Evolutionary conservation across 1,284 basidiomycete genomes (phyloP).

Genomic region (Puccinia coronata): DNA sequence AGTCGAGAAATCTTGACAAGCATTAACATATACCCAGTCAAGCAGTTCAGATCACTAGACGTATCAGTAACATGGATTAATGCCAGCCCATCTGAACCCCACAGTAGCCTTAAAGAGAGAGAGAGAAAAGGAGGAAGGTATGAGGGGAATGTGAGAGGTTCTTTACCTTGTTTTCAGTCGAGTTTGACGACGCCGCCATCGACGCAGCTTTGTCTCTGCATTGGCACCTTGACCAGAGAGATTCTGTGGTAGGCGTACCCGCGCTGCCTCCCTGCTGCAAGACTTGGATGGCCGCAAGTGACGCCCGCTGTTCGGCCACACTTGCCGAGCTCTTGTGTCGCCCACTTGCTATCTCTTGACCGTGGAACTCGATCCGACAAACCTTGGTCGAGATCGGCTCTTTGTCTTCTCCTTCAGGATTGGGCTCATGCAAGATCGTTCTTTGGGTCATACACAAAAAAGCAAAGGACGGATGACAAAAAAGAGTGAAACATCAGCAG

Average conservation of each 20-base stretch:
- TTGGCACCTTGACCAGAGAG: conserved; percentile 14
- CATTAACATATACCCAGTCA: background rate
- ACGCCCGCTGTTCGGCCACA: conserved; percentile 44
- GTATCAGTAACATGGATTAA: background rate
- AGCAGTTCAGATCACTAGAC: background rate
- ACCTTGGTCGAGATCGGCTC: conserved; percentile 1
- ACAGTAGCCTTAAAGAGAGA: background rate
- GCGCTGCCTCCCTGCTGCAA: background rate
- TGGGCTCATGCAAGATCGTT: background rate
- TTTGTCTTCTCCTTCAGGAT: conserved; percentile 8
- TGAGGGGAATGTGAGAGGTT: too few species aligned
- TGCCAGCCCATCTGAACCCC: background rate
- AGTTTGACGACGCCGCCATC: background rate
- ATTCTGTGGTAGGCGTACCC: background rate
- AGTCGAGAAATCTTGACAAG: background rate
- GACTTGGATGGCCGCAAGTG: conserved; percentile 22
- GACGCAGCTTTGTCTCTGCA: background rate
- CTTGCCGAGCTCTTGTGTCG: conserved; percentile 21
- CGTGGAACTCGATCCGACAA: conserved; percentile 42
- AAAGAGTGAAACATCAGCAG: background rate
- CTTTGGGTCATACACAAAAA: background rate
- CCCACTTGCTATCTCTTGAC: conserved; percentile 20
- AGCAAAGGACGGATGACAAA: background rate
- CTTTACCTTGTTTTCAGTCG: background rate
- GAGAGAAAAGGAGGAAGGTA: background rate